Evolutionary conservation across 2,329 filamentous ascomycete species (phyloP).

Genomic region (Verticillium zaregamsianum): DNA sequence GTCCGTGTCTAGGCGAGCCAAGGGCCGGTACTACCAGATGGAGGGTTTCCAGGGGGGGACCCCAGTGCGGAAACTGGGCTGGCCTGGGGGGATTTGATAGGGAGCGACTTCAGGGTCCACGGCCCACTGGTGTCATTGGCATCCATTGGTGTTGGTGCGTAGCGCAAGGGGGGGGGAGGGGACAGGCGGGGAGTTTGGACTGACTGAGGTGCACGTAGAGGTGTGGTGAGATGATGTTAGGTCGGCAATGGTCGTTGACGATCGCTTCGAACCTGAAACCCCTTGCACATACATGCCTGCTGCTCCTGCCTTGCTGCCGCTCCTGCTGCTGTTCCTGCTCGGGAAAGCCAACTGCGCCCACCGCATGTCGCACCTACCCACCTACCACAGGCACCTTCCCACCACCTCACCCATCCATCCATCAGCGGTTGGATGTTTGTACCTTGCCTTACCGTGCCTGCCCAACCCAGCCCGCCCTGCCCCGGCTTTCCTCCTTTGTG

Average conservation of each 20-base stretch:
- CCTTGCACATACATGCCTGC: conserved; percentile 6
- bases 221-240: background rate
- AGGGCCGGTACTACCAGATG: background rate
- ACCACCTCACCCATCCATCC: background rate
- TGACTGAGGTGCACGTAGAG: background rate
- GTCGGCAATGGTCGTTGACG: conserved; percentile 1
- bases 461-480: background rate
- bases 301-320: background rate
- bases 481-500: background rate
- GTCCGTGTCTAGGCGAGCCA: background rate
- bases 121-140: background rate
- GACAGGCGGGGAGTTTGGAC: background rate
- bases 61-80: background rate
- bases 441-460: background rate
- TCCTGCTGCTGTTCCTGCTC: background rate
- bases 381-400: background rate
- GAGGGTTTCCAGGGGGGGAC: background rate
- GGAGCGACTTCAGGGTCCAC: background rate
- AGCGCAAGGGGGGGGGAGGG: background rate
- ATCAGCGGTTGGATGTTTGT: background rate
- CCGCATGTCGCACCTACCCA: background rate
- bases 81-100: background rate
- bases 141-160: background rate
- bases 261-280: conserved; percentile 14
- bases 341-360: too few relatives aligned